Evolutionary conservation across 306 rosid species (phyloP), one percentile per base, ranked within the genome.

Genomic region (Fragaria nilgerrensis): DNA sequence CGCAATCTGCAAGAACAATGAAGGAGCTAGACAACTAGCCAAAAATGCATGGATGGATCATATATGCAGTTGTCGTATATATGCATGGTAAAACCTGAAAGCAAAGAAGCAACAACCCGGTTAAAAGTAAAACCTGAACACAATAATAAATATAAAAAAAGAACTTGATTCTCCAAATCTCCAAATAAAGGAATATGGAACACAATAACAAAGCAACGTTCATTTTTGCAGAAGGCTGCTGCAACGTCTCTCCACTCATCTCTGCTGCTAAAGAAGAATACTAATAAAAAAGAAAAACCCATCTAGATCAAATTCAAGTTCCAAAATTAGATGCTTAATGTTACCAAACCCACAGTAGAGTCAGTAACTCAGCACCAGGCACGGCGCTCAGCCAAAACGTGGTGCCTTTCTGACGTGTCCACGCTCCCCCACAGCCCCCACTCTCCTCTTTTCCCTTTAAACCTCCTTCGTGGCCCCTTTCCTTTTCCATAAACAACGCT

Each of bases 341-440:
- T 49, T 49, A 49, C 55, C 12, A 20, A 53, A 6, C 59, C 12
- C 59, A 53, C 9, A 16, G 55, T 16, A 5, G 9, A 49, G 55
- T 64, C 77, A 73, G 84, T 80, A 66, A 66, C 71, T 75, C 78
- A 71, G 85, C 84, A 74, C 78, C 73, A 62, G 87, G 77, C 88
- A 87, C 83, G 85, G 72, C 75, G 78, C 68, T 76, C 74, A 73
- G 74, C 67, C 89, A 47, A 13, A 48, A 79, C 91, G 88, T 85
- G 84, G 78, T 84, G 86, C 27, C 29, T n/a, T 75, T 69, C 25
- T 78, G 85, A 85, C 82, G 68, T 82, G 86, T 61, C 70, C 78
- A 84, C 90, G 91, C 92, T 85, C 93, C 90, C 67, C 81, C 27
- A 2, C 36, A 90, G 84, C 93, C 90, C 67, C 81, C 27, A 2